Percentiles rank a stretch among this genome's conserved stretches.
Conservation (phyloP, 805 yeast genomes). For the Candida namnaoensis region DNA sequence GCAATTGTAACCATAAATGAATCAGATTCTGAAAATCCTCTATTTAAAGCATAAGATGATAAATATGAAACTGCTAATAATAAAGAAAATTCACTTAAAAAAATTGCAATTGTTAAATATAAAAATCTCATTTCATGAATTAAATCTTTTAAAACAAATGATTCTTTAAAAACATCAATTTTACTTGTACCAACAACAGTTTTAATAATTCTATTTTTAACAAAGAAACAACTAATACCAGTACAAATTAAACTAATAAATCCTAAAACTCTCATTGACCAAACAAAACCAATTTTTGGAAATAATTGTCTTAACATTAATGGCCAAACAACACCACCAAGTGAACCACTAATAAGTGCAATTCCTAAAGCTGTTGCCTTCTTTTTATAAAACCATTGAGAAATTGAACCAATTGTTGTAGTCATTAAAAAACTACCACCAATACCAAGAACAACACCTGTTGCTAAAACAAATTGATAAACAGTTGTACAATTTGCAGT, state of each 20-base stretch:
- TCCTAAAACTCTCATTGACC: constrained; percentile 47
- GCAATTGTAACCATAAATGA: constrained; percentile 27
- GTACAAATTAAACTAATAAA: constrained; percentile 16
- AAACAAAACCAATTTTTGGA: constrained; percentile 38
- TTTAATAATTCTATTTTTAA: constrained; percentile 23
- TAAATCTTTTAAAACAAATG: background rate
- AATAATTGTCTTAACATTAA: constrained; percentile 39
- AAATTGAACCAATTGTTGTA: constrained; percentile 46
- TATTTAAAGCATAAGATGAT: constrained; percentile 45
- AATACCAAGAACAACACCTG: constrained; percentile 43
- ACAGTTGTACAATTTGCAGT: constrained; percentile 38
- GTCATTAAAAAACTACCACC: constrained; percentile 42
- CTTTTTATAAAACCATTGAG: constrained; percentile 50
- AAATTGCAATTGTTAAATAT: constrained; percentile 21
- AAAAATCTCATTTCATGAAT: constrained; percentile 29
- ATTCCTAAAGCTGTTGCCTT: constrained; percentile 55
- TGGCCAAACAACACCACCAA: constrained; percentile 58
- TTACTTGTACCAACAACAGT: background rate
- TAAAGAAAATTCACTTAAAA: constrained; percentile 38
- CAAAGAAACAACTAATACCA: constrained; percentile 19
- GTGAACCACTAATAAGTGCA: constrained; percentile 57
- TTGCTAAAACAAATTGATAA: constrained; percentile 51
- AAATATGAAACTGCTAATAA: constrained; percentile 45
- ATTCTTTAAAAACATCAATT: background rate
- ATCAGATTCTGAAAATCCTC: constrained; percentile 34